Evolutionary conservation across 441 rosid genomes (phyloP).

Genomic region (Oxalis stricta): DNA sequence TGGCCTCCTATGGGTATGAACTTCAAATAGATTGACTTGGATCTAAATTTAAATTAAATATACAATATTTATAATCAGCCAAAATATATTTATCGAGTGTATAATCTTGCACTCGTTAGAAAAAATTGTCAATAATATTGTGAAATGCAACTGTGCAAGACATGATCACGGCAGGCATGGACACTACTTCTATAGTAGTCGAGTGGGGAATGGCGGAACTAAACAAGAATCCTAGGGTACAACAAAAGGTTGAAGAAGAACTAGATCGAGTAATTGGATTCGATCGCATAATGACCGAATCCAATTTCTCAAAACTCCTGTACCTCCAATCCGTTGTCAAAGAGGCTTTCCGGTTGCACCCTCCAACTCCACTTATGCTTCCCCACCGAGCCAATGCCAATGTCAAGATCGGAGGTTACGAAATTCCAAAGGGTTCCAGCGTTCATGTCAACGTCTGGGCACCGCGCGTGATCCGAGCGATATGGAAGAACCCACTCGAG

Average conservation of each 20-base stretch:
- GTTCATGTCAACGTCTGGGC: conserved; percentile 19
- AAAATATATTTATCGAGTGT: too few species aligned
- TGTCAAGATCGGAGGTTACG: conserved; percentile 19
- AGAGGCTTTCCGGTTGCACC: conserved; percentile 24
- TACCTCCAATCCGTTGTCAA: conserved; percentile 16
- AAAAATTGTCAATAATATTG: too few species aligned
- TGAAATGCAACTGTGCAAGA: too few species aligned
- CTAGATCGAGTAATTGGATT: conserved; percentile 13
- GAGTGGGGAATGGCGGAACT: conserved; percentile 24
- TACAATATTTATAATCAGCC: too few species aligned
- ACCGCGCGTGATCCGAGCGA: conserved; percentile 14
- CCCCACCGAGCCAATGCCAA: conserved; percentile 18
- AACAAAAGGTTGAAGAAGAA: conserved; percentile 19
- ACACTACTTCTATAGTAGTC: conserved; percentile 12
- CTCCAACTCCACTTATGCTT: conserved; percentile 23
- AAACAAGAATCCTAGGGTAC: conserved; percentile 15
- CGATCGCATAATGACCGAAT: conserved; percentile 11
- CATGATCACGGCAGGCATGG: conserved; percentile 23
- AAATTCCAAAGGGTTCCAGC: conserved; percentile 15
- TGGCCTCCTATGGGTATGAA: conserved; percentile 21
- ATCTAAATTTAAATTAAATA: too few species aligned
- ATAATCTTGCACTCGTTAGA: too few species aligned
- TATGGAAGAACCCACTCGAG: conserved; percentile 16
- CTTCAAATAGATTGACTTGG: too few species aligned
- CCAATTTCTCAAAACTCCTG: conserved; percentile 13